Conservation (phyloP, 495 filamentous ascomycete species). For the Melanomma pulvis-pyrius region DNA sequence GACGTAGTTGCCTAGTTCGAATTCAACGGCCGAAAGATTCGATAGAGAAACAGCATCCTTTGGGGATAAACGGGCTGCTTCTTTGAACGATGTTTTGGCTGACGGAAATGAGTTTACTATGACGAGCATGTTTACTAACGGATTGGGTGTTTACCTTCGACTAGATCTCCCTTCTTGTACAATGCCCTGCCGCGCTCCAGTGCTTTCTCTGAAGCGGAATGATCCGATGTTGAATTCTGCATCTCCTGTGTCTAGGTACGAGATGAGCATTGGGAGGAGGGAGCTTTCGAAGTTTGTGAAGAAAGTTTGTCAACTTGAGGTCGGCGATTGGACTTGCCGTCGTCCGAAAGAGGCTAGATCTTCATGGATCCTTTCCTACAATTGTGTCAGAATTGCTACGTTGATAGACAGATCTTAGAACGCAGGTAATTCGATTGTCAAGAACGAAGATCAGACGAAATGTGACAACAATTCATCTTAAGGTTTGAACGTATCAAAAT, state of each 20-base stretch:
- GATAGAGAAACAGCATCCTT: neutral
- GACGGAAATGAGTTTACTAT: neutral
- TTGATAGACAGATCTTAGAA: too few relatives aligned
- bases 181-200: neutral
- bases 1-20: neutral
- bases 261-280: neutral
- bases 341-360: neutral
- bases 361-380: too few relatives aligned
- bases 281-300: neutral
- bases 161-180: neutral
- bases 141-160: neutral
- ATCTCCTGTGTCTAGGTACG: neutral
- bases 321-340: neutral
- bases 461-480: too few relatives aligned
- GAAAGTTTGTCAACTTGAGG: neutral
- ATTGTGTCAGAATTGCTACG: too few relatives aligned
- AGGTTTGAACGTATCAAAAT: too few relatives aligned
- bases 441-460: too few relatives aligned
- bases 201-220: neutral
- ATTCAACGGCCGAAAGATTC: conserved; percentile 7
- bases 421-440: too few relatives aligned
- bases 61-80: neutral
- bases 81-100: neutral
- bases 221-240: neutral
- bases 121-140: neutral